Conservation (phyloP, 179 eudicot species). For the Spinacia oleracea region DNA sequence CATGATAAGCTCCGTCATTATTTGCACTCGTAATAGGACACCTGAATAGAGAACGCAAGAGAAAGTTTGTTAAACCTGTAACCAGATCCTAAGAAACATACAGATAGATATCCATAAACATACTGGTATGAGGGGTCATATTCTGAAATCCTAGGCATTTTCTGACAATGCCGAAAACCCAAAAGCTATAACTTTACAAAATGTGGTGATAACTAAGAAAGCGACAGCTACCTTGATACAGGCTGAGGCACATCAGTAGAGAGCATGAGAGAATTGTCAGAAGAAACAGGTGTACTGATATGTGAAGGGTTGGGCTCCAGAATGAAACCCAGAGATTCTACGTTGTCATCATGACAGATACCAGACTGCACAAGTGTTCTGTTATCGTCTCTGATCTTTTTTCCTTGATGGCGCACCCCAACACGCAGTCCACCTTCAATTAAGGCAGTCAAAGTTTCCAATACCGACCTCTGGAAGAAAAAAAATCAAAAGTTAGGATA, state of each 20-base stretch:
- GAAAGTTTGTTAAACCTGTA: constrained; percentile 6
- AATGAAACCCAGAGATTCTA: constrained; percentile 69
- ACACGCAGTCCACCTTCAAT: constrained; percentile 76
- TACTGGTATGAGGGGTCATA: too few relatives aligned
- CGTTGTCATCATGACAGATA: constrained; percentile 58
- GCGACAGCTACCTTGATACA: constrained; percentile 45
- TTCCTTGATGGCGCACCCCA: constrained; percentile 79
- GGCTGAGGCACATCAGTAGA: constrained; percentile 44
- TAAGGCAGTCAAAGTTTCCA: constrained; percentile 80
- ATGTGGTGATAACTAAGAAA: neutral
- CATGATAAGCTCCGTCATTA: constrained; percentile 39
- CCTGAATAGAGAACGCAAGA: constrained; percentile 36
- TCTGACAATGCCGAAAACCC: too few relatives aligned
- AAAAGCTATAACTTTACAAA: neutral
- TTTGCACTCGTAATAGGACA: constrained; percentile 37
- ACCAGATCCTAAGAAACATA: neutral
- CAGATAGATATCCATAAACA: neutral
- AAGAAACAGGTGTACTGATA: constrained; percentile 31
- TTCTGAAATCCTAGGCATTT: too few relatives aligned
- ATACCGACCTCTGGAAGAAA: constrained; percentile 39
- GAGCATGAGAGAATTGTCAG: constrained; percentile 32
- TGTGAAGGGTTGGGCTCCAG: constrained; percentile 64
- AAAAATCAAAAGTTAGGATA: neutral
- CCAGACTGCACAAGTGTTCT: constrained; percentile 77
- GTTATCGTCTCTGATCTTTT: constrained; percentile 77